Base-by-base conservation (phyloP, 2,329 filamentous ascomycete species). In the Aspergillus alliaceus region DNA sequence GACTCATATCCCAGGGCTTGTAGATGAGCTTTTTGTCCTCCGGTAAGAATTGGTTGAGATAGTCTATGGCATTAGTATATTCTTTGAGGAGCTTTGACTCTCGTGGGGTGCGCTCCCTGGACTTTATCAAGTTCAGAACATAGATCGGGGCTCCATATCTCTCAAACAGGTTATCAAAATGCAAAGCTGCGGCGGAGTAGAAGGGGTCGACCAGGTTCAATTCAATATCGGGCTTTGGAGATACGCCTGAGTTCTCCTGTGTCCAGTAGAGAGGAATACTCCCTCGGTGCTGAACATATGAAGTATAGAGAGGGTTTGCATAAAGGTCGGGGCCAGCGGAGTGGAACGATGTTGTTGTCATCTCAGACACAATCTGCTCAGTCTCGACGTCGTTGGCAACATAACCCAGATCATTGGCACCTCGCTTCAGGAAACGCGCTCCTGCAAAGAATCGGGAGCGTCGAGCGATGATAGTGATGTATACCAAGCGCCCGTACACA, bases 301-400 rank as follows among this genome's bases (percentile, higher is more conserved):
- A 98, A 4, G 95, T 98, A 72, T 93, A 97, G 27, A 91, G 89
- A 1, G 93, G 91, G 68, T 90, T 98, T 5, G 91, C 87, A 71
- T 91, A 97, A 11, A 96, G 83, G 49, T 86, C 86, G 3, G 90
- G 90, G 0, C 92, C 93, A 4, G 95, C 91, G 3, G 90, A 89
- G 76, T 99, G 95, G 66, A 99, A 97, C 0, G 95, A 97, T 0
- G 95, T 99, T 0, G 92, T 97, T 51, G 93, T 80, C 66, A 92
- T 91, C 71, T 99, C 95, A 0, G 93, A 95, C 5, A 99, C 93
- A 59, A 99, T 97, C 72, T 99, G 95, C 75, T 99, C 95, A 1
- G 95, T 98, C 76, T 99, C 96, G 24, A 99, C 95, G 74, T 99
- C 96, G 70, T 99, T 99, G 52, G 95, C 96, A 54, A 99, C 95